Evolutionary conservation across 2,329 filamentous ascomycete genomes (phyloP), one percentile per base, ranked within the genome.

Genomic region (Penicillium expansum): DNA sequence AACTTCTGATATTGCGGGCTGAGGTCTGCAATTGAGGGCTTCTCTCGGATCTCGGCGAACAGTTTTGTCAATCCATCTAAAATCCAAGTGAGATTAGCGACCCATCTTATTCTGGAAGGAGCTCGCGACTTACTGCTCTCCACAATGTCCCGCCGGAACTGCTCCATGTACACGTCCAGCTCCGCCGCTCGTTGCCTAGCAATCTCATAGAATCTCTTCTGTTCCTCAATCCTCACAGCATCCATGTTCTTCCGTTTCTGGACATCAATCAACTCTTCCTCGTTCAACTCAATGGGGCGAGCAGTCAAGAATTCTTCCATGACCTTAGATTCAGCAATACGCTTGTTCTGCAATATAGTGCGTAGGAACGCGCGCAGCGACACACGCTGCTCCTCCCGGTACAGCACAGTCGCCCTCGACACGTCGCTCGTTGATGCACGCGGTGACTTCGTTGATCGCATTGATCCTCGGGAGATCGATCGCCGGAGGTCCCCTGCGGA

Each of bases 1-100:
- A 99, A 97, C 73, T 97, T 99, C 69, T 94, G 90, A 74, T 97
- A 97, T 72, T 97, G 92, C 11, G 95, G 88, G 69, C 91, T 96
- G 52, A 99, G 82, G 65, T 97, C 91, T 62, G 86, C 83, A 52
- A 99, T 93, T 4, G 84, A 91, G 58, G 90, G 82, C 78, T 97
- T 97, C 55, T 92, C 87, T 67, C 89, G 90, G 74, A 99, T 96
- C 72, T 97, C 94, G 56, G 89, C 83, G 75, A 99, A 97, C 0
- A 99, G 83, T 72, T 90, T 93, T 0, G 93, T 95, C 39, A 99
- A 82, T 9, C 94, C 94, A 72, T 97, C 91, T 74, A 47, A 47
- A 41, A 22, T 33, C 11, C 30, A 49, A 39, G 16, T 47, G 9
- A 43, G 14, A 41, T 47, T 43, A 44, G 58, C 63, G 24, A 62